Evolutionary conservation across 371 early-diverging fungal species (phyloP), one percentile per base, ranked within the genome.

Genomic region (Mucor piriformis): DNA sequence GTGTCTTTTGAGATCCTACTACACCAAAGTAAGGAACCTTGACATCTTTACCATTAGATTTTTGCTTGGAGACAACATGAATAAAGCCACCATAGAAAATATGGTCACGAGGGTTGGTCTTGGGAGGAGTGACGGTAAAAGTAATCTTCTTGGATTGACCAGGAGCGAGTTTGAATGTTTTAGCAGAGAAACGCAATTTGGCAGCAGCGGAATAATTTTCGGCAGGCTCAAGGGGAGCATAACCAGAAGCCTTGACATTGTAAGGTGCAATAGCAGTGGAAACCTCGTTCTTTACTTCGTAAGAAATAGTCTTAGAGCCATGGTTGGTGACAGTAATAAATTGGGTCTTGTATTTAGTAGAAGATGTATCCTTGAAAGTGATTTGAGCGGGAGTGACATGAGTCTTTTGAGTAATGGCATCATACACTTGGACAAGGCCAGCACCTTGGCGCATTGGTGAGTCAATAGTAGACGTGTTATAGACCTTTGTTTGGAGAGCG

Each of bases 391-490:
- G 93, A 1, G 71, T 56, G 27, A 90, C 66, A 23, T 74, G 59
- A 3, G 77, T 70, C n/a, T 77, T 70, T 49, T 84, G 63, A 37
- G 50, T 65, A 57, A 90, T 70, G 33, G 93, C 78, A 59, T 82
- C 71, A 59, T 77, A 73, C 47, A 86, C 71, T 67, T 92, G 81
- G 48, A 93, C 74, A 21, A 93, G 72, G 32, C 93, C 93, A 48
- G 89, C 82, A 33, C 93, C 93, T 68, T 89, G 86, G 16, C 71
- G 63, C 21, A 70, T 54, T 54, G 76, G 70, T 53, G 67, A 64
- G 13, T 76, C 56, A 46, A 65, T 64, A 2, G 47, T 21, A 16
- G 46, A 21, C 6, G 47, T n/a, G 15, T 55, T 47, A 38, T 38
- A 50, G 3, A 63, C 52, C 6, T 48, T 37, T 11, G 38, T 29